Evolutionary conservation across 1,284 basidiomycete species (phyloP).

Genomic region (Ceratobasidium theobromae): DNA sequence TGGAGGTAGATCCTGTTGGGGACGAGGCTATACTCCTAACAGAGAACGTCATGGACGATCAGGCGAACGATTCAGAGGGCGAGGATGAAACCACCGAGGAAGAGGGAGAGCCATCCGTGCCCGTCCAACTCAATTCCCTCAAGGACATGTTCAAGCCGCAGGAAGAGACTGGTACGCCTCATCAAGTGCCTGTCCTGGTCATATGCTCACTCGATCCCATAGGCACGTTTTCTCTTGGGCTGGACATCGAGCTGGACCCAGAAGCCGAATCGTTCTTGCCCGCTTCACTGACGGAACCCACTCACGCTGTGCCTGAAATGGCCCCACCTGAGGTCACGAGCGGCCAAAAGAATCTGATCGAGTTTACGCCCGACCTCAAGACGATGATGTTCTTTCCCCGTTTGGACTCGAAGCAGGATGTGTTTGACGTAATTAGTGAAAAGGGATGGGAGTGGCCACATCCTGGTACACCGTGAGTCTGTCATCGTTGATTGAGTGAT

Average conservation of each 20-base stretch:
- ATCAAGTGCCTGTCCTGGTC: not conserved
- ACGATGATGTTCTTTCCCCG: slow-evolving; percentile 9
- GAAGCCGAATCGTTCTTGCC: slow-evolving; percentile 30
- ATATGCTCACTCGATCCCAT: not conserved
- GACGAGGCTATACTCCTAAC: not conserved
- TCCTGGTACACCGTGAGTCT: slow-evolving; percentile 37
- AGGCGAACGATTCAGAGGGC: not conserved
- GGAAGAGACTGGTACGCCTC: slow-evolving; percentile 35
- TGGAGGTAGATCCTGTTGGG: too few species aligned
- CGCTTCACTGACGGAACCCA: slow-evolving; percentile 23
- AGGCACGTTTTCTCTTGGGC: slow-evolving; percentile 31
- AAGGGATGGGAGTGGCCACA: slow-evolving; percentile 30
- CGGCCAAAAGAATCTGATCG: not conserved
- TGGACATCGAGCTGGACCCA: slow-evolving; percentile 35
- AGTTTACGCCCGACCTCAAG: slow-evolving; percentile 21
- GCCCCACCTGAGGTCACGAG: not conserved
- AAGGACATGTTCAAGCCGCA: slow-evolving; percentile 39
- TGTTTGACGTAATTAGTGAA: slow-evolving; percentile 33
- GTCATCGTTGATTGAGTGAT: not conserved
- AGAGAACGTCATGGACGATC: not conserved
- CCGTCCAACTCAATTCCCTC: slow-evolving; percentile 26
- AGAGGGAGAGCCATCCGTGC: slow-evolving; percentile 23
- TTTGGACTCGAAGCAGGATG: slow-evolving; percentile 29
- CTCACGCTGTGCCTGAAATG: not conserved
- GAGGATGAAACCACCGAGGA: not conserved